phyloP scores from a whole-genome alignment of 179 eudicot genomes.

The Beta corolliflora region DNA sequence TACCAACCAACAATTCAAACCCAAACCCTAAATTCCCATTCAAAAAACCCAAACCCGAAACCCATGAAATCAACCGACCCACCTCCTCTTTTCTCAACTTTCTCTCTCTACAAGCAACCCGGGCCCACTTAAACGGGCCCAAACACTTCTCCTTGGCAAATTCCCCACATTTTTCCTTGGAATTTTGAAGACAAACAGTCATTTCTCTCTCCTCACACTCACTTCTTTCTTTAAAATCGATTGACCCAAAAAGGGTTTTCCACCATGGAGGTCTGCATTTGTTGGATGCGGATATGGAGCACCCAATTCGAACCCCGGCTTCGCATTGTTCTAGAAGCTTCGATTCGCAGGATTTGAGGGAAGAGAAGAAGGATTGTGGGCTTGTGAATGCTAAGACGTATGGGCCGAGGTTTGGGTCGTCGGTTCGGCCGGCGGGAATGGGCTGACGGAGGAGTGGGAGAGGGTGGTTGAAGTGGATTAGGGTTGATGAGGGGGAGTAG shows the following conservation, averaged over 20 bases:
- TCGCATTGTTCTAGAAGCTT: slow-evolving; percentile 62
- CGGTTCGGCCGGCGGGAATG: slow-evolving; percentile 40
- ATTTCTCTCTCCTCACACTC: slow-evolving; percentile 76
- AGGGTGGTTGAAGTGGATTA: slow-evolving; percentile 51
- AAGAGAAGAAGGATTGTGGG: slow-evolving; percentile 48
- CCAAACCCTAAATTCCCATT: slow-evolving; percentile 25
- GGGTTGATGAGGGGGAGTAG: slow-evolving; percentile 64
- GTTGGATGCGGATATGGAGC: slow-evolving; percentile 68
- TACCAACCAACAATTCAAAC: slow-evolving; percentile 19
- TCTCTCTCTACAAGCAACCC: slow-evolving; percentile 38
- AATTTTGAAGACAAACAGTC: slow-evolving; percentile 47
- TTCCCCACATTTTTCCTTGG: slow-evolving; percentile 44
- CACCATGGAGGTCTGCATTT: slow-evolving; percentile 74
- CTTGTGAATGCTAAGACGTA: slow-evolving; percentile 58
- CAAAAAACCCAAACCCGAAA: slow-evolving; percentile 25
- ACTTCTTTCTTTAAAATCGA: slow-evolving; percentile 50
- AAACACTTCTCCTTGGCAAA: slow-evolving; percentile 58
- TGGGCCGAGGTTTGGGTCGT: slow-evolving; percentile 45
- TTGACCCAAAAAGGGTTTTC: slow-evolving; percentile 34
- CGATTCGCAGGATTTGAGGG: slow-evolving; percentile 41
- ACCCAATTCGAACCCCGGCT: slow-evolving; percentile 65
- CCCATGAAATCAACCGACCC: slow-evolving; percentile 46
- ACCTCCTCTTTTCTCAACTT: slow-evolving; percentile 38
- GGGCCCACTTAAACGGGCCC: slow-evolving; percentile 51
- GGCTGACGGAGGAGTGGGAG: slow-evolving; percentile 63